These are phyloP conservation scores for Sinapis alba DNA, from an alignment of 441 rosid species.

Conservation along the genomic window DNA sequence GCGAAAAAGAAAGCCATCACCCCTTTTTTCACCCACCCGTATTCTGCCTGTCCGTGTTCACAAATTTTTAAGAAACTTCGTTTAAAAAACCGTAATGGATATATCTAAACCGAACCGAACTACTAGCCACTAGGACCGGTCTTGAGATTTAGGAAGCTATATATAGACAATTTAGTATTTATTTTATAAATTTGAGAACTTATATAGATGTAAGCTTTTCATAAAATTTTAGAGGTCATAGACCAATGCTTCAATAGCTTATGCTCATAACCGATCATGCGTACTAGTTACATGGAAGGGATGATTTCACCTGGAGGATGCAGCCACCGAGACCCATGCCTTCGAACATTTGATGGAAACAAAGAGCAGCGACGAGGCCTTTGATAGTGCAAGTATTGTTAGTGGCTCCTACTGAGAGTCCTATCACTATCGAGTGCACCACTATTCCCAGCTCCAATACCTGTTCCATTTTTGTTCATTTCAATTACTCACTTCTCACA, in stretches of 20 bases:
- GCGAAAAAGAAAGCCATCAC: conserved; percentile 38
- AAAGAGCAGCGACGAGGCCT: conserved; percentile 66
- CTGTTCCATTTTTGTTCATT: conserved; percentile 32
- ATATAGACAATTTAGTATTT: too few species aligned
- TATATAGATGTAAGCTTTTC: too few species aligned
- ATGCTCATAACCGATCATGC: too few species aligned
- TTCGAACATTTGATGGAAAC: conserved; percentile 83
- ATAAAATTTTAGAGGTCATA: too few species aligned
- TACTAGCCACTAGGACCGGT: too few species aligned
- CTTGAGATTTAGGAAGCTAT: too few species aligned
- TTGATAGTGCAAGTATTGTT: conserved; percentile 56
- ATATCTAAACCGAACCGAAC: not conserved
- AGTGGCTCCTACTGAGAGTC: conserved; percentile 55
- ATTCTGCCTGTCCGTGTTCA: conserved; percentile 28
- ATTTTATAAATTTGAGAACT: too few species aligned
- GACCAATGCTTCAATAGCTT: too few species aligned
- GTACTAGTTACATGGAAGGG: not conserved
- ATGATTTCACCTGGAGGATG: conserved; percentile 52
- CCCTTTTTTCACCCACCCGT: conserved; percentile 34
- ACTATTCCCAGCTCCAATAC: conserved; percentile 58
- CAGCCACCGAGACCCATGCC: conserved; percentile 82
- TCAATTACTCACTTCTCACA: not conserved
- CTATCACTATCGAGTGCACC: conserved; percentile 56
- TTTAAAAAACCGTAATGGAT: not conserved
- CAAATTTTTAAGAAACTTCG: not conserved